Base-by-base conservation (phyloP, 2,329 filamentous ascomycete genomes). In the Zymoseptoria crescenta region DNA sequence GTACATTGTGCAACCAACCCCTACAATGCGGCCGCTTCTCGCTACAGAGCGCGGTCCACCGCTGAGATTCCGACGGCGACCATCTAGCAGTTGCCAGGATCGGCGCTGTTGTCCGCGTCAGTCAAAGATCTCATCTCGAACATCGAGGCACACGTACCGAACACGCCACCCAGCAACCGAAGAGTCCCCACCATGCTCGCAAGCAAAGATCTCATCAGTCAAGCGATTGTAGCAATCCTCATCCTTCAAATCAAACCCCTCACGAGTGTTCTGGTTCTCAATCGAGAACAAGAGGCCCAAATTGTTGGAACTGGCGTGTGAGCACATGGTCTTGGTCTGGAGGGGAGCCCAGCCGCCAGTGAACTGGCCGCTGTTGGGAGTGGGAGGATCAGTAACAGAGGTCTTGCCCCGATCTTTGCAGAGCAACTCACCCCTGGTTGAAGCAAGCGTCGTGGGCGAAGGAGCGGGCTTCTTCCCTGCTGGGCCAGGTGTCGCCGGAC, bases 241-340 rank as follows among this genome's bases (percentile, higher is more conserved):
- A 27, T 64, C 54, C 9, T 58, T 58, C 0, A 64, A 24, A 20
- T 62, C 57, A 48, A 62, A 64, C 3, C 59, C 57, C 2, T 51
- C 52, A 10, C 58, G 51, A 13, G 45, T 45, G 49, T 64, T 62
- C 50, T 56, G 45, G 56, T 64, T 62, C 51, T 64, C 55, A 13
- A 64, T 57, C 20, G 60, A 55, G 35, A 62, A 64, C 6, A 60
- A 50, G 3, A 59, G 30, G 10, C 57, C 60, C 24, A 58, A 28
- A 48, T 49, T 55, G 35, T 45, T 24, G 55, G 56, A 21, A 1
- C 19, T 52, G 20, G 57, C 57, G 45, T 52, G 55, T 7, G 57
- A 56, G n/a, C 59, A 64, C 60, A 64, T 64, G 48, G 55, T 41
- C 27, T 64, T 62, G 50, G 54, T 56, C 54, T 64, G 62, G 4